These are phyloP conservation scores for Patellaria atrata DNA, from an alignment of 495 filamentous ascomycete species.

Conservation along the genomic window DNA sequence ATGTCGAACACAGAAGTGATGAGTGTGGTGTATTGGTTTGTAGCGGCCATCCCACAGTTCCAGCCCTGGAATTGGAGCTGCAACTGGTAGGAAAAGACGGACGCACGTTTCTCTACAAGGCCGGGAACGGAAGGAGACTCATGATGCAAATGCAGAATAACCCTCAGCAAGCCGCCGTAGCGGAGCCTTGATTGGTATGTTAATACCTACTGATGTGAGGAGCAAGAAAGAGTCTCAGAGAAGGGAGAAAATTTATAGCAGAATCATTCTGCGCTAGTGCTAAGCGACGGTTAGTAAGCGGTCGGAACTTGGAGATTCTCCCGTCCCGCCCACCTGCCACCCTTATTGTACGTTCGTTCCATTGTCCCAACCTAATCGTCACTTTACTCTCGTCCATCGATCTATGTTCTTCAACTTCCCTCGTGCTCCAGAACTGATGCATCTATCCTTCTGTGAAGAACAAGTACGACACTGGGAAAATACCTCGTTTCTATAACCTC, in stretches of 20 bases:
- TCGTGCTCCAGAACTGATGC: no score
- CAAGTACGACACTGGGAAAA: no score
- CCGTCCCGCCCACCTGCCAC: not conserved
- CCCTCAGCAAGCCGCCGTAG: constrained; percentile 40
- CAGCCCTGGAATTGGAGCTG: no score
- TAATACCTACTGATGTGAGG: constrained; percentile 36
- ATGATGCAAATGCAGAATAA: constrained; percentile 30
- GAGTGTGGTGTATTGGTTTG: constrained; percentile 20
- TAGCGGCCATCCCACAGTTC: constrained; percentile 39
- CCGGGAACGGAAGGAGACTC: constrained; percentile 43
- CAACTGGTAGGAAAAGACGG: constrained; percentile 32
- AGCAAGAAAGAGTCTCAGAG: constrained; percentile 16
- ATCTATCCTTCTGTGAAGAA: no score
- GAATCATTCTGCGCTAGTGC: constrained; percentile 1
- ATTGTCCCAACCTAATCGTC: no score
- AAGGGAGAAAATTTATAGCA: constrained; percentile 4
- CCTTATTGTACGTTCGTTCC: no score
- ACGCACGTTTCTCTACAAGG: constrained; percentile 31
- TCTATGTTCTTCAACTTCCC: no score
- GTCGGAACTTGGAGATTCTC: not conserved
- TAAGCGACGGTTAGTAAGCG: not conserved
- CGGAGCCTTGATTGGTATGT: constrained; percentile 34
- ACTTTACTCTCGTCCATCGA: no score
- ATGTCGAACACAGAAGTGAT: no score
- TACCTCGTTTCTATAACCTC: no score